Percentiles rank a stretch among this genome's conserved stretches.
Evolutionary conservation across 345 rosid species (phyloP).

Genomic region (Lepidium aucheri): DNA sequence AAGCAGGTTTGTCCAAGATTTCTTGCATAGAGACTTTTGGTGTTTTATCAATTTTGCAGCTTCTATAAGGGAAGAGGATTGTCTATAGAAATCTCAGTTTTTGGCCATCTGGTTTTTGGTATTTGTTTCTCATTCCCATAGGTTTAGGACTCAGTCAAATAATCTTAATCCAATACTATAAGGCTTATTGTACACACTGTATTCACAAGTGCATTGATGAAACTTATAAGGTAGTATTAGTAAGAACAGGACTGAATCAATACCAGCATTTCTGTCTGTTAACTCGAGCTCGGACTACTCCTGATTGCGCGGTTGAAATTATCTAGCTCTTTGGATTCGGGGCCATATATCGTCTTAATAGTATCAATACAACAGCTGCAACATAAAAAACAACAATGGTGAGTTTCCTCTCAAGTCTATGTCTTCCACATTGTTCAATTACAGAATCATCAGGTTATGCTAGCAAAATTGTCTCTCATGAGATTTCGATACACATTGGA

Average conservation of each 20-base stretch:
- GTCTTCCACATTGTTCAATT: not conserved
- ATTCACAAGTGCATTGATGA: not conserved
- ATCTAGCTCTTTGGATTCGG: conserved; percentile 49
- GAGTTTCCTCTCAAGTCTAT: not conserved
- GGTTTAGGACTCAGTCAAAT: not conserved
- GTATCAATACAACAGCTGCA: conserved; percentile 62
- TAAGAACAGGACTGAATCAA: not conserved
- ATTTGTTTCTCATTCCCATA: not conserved
- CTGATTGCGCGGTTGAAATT: conserved; percentile 41
- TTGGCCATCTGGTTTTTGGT: not conserved
- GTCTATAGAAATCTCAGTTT: not conserved
- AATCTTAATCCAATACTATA: not conserved
- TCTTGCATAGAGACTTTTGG: not conserved
- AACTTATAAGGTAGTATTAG: not conserved
- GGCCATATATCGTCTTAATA: conserved; percentile 60
- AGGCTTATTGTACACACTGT: not conserved
- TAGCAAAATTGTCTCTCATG: not conserved
- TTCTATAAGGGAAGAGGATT: not conserved
- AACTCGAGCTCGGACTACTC: conserved; percentile 24
- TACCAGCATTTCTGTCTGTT: not conserved
- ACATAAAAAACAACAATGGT: not conserved
- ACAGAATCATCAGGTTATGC: not conserved
- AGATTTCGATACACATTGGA: not conserved
- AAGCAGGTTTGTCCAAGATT: not conserved
- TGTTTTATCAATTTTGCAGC: conserved; percentile 8